These are phyloP conservation scores for Juncus inflexus DNA, from an alignment of 176 grass and related monocot species.

Conservation along the genomic window DNA sequence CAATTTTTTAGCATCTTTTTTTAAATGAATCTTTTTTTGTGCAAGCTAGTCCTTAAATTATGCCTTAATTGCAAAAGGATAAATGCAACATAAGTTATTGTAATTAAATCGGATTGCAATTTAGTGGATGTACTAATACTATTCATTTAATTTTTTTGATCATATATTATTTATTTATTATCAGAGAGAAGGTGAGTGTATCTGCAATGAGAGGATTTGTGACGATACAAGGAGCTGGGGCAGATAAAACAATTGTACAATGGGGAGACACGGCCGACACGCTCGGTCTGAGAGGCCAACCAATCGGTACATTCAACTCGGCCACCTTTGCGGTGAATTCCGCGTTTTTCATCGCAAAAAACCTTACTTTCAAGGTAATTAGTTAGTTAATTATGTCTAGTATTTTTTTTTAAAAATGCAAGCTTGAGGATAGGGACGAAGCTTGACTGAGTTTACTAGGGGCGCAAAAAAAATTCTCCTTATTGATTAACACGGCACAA, in stretches of 20 bases:
- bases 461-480: no score
- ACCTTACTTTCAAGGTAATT: slow-evolving; percentile 87
- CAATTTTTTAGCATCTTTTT: neutral
- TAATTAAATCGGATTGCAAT: slow-evolving; percentile 54
- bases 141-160: slow-evolving; percentile 65
- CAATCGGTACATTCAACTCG: slow-evolving; percentile 71
- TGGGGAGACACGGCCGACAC: slow-evolving; percentile 80
- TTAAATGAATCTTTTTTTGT: neutral
- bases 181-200: slow-evolving; percentile 91
- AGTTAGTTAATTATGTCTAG: no score
- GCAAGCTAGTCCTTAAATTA: neutral
- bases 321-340: slow-evolving; percentile 94
- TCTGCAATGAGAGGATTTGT: slow-evolving; percentile 69
- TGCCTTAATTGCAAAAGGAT: neutral
- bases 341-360: slow-evolving; percentile 83
- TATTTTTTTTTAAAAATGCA: neutral
- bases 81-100: slow-evolving; percentile 14
- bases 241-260: slow-evolving; percentile 64
- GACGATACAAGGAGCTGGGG: slow-evolving; percentile 77
- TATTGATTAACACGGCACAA: no score
- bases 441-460: no score
- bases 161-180: slow-evolving; percentile 59
- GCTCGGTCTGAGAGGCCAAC: slow-evolving; percentile 44
- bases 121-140: slow-evolving; percentile 57
- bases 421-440: neutral